A percentile compares a stretch with the other conserved stretches of the same genome.
These are phyloP conservation scores for Kodamaea kaohsiungensis DNA, from an alignment of 805 yeast genomes.

Conservation along the genomic window DNA sequence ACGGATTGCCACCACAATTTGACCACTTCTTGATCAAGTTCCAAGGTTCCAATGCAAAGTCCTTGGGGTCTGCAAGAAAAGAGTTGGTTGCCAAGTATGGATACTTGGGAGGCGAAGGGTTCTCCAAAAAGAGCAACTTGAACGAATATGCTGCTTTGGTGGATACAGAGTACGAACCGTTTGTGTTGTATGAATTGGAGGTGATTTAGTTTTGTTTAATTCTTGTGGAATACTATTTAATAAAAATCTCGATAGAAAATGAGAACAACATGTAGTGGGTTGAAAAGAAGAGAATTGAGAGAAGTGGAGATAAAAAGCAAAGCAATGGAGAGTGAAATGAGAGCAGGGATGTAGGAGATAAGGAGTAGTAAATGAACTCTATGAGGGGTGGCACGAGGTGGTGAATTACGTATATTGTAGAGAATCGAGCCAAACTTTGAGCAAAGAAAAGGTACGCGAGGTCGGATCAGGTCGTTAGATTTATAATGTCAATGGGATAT, in stretches of 20 bases:
- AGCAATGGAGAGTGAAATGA: too few relatives aligned
- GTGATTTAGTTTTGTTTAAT: slow-evolving; percentile 23
- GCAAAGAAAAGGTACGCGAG: too few relatives aligned
- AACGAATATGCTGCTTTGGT: slow-evolving; percentile 90
- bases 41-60: slow-evolving; percentile 34
- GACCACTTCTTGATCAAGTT: slow-evolving; percentile 52
- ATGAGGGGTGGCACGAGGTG: too few relatives aligned
- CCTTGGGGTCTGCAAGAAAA: slow-evolving; percentile 58
- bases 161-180: slow-evolving; percentile 95
- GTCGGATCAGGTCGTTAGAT: too few relatives aligned
- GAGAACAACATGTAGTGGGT: too few relatives aligned
- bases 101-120: slow-evolving; percentile 89
- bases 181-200: slow-evolving; percentile 70
- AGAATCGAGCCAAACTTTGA: too few relatives aligned
- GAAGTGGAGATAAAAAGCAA: too few relatives aligned
- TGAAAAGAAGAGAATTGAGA: too few relatives aligned
- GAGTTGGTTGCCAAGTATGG: slow-evolving; percentile 78
- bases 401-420: too few relatives aligned
- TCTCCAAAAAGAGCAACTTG: slow-evolving; percentile 66
- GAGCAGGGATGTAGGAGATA: too few relatives aligned
- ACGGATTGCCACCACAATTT: slow-evolving; percentile 95
- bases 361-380: too few relatives aligned
- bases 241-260: not conserved
- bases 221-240: not conserved
- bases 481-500: too few relatives aligned